A percentile compares a stretch with the other conserved stretches of the same genome.
Evolutionary conservation across 1,284 basidiomycete species (phyloP).

Genomic region (Erythrobasidium hasegawianum): DNA sequence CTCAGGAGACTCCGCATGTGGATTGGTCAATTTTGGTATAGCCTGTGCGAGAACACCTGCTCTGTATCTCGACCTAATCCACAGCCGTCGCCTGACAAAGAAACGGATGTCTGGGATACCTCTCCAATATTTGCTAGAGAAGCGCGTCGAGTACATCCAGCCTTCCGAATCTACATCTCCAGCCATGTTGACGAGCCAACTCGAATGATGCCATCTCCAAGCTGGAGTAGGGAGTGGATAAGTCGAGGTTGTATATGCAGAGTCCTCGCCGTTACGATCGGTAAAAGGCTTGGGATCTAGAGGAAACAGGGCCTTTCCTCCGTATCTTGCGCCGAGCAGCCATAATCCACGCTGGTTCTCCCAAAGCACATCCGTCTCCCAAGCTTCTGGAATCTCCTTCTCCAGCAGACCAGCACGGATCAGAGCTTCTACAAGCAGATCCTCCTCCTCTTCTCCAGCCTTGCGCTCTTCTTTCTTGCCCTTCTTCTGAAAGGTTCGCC

Average conservation of each 20-base stretch:
- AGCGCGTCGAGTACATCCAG: conserved; percentile 21
- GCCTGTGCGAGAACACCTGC: conserved; percentile 9
- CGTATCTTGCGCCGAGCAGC: conserved; percentile 18
- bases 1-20: not conserved
- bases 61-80: conserved; percentile 26
- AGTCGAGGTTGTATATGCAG: not conserved
- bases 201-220: conserved; percentile 21
- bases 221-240: conserved; percentile 29
- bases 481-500: not conserved
- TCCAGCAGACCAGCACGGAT: conserved; percentile 10
- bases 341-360: conserved; percentile 25
- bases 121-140: conserved; percentile 23
- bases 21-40: conserved; percentile 4
- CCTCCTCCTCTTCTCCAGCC: conserved; percentile 11
- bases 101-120: conserved; percentile 23
- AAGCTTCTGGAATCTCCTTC: conserved; percentile 18
- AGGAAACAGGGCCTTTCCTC: conserved; percentile 14
- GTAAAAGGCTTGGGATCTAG: conserved; percentile 13
- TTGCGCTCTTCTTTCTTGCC: conserved; percentile 5
- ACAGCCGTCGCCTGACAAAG: conserved; percentile 26
- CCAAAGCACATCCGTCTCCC: conserved; percentile 15
- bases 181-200: conserved; percentile 30
- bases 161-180: conserved; percentile 29
- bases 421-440: conserved; percentile 10
- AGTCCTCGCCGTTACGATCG: conserved; percentile 1